These are phyloP conservation scores for Cryptomeria japonica DNA, from an alignment of 75 land plant genomes.

Conservation along the genomic window DNA sequence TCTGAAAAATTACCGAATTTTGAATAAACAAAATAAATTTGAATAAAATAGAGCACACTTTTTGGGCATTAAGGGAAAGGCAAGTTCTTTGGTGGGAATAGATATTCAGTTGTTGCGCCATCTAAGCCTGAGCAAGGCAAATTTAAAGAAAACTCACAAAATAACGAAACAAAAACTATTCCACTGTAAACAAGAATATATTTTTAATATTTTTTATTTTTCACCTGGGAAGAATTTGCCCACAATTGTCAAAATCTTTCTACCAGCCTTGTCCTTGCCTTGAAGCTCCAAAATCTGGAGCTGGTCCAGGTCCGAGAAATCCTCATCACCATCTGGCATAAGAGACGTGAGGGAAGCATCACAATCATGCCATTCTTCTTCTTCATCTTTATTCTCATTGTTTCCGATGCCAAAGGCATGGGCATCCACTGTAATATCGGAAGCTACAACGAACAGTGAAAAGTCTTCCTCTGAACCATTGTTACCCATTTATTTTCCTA, in stretches of 20 bases:
- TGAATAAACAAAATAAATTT: background rate
- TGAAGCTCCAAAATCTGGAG: constrained; percentile 60
- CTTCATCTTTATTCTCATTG: constrained; percentile 2
- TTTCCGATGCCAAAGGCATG: constrained; percentile 36
- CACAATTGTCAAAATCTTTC: constrained; percentile 72
- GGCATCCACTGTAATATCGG: constrained; percentile 59
- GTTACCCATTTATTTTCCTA: background rate
- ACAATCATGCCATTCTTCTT: constrained; percentile 66
- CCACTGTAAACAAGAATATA: background rate
- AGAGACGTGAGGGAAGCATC: constrained; percentile 18
- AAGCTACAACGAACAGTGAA: constrained; percentile 57
- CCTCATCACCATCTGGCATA: constrained; percentile 22
- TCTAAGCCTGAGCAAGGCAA: background rate
- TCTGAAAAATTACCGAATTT: background rate
- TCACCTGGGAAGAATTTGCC: constrained; percentile 92
- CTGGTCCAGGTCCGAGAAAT: constrained; percentile 80
- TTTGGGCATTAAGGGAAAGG: background rate
- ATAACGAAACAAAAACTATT: background rate
- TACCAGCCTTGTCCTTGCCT: constrained; percentile 69
- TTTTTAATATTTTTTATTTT: background rate
- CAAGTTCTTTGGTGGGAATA: background rate
- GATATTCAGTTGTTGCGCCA: background rate
- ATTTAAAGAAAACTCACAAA: background rate
- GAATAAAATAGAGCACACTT: background rate
- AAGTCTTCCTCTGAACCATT: constrained; percentile 33